Percentiles rank a stretch among this genome's conserved stretches.
phyloP scores from a whole-genome alignment of 1,139 yeast species.

The Kodamaea ohmeri region DNA sequence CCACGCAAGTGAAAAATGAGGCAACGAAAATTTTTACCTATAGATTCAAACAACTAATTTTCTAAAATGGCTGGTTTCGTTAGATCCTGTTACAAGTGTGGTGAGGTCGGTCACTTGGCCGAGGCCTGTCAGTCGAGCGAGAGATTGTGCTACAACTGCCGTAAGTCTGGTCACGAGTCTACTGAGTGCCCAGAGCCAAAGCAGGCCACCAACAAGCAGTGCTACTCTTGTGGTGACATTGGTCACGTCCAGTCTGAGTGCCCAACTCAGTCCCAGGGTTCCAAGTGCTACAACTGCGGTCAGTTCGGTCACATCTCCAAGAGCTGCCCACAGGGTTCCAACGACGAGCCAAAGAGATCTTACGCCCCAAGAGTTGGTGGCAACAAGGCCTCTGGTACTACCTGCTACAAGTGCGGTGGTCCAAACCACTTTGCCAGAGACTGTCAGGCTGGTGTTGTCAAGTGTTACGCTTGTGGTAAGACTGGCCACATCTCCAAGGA shows the following conservation, averaged over 20 bases:
- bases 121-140: conserved; percentile 80
- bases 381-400: conserved; percentile 39
- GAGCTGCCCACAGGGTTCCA: conserved; percentile 50
- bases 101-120: conserved; percentile 89
- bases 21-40: conserved; percentile 14
- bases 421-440: conserved; percentile 92
- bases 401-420: conserved; percentile 91
- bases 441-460: conserved; percentile 72
- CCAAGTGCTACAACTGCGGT: conserved; percentile 57
- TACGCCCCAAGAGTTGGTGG: conserved; percentile 11
- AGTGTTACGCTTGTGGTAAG: conserved; percentile 92
- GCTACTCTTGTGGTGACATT: conserved; percentile 79
- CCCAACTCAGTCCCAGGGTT: conserved; percentile 50
- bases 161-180: conserved; percentile 86
- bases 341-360: conserved; percentile 18
- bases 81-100: conserved; percentile 89
- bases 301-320: conserved; percentile 81
- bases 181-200: conserved; percentile 85
- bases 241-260: conserved; percentile 73
- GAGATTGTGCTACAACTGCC: conserved; percentile 91
- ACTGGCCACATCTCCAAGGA: conserved; percentile 86
- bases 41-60: conserved; percentile 6
- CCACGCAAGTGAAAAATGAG: conserved; percentile 3
- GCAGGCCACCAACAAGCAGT: conserved; percentile 78
- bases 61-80: conserved; percentile 62